Base-by-base conservation (phyloP, 306 rosid genomes). In the Trichosanthes truncata region DNA sequence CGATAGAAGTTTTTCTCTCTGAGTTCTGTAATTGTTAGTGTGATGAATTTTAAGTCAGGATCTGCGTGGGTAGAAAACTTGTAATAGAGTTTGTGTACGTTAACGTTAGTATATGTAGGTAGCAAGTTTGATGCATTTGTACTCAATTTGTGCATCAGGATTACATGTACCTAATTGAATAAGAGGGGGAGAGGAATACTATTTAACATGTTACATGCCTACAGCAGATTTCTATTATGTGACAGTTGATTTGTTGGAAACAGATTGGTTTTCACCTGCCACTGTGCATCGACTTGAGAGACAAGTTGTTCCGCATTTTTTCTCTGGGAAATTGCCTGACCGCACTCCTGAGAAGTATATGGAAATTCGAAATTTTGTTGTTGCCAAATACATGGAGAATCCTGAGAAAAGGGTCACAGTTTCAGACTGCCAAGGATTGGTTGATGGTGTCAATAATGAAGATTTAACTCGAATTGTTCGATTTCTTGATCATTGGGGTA, bases 401-500 rank as follows among this genome's bases (percentile, higher is more conserved):
- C 98, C 91, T 1, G 86, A 87, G 76, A 93, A 85, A 85, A 89
- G 86, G 86, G 83, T 91, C 40, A 59, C 86, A 3, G 86, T 86
- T 68, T 87, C 97, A 46, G 96, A 91, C 82, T 91, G 91, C 73
- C 88, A 82, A 59, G 89, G 90, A 33, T 75, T 91, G 82, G 51
- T 84, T 77, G 77, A 75, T 74, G 91, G 93, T 71, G 79, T 90
- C 76, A 91, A 86, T 80, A 76, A 80, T 25, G 98, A 96, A 48
- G 97, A 96, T 85, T 83, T 96, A 84, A 76, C 82, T 85, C 87
- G 98, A 83, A 89, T 96, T 80, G 82, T 91, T 52, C 75, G 97
- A 87, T 96, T 96, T 84, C 99, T 96, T 81, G 96, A 96, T 88
- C 94, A 96, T 61, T 96, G 99, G 99, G 99, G 99, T 61, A 91